Conservation (phyloP, 2,329 filamentous ascomycete species). For the Diaporthe ampelina region DNA sequence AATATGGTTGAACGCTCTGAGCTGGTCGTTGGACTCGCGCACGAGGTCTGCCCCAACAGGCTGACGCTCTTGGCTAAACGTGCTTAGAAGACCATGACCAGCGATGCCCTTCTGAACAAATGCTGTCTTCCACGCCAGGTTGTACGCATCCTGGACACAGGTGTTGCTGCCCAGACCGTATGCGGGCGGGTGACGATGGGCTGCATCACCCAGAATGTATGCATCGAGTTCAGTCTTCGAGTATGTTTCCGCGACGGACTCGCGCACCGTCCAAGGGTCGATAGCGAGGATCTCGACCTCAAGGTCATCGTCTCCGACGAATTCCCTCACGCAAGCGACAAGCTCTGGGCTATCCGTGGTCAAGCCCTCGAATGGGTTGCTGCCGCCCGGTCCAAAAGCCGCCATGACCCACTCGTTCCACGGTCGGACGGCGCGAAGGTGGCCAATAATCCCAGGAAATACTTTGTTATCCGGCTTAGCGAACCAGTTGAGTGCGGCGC, state of each 20-base stretch:
- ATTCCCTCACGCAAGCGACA: constrained; percentile 53
- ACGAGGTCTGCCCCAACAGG: constrained; percentile 58
- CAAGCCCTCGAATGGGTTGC: constrained; percentile 45
- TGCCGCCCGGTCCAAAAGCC: constrained; percentile 33
- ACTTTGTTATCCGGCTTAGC: constrained; percentile 63
- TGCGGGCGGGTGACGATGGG: constrained; percentile 65
- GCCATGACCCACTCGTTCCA: constrained; percentile 70
- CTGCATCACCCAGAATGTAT: constrained; percentile 65
- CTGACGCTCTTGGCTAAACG: constrained; percentile 56
- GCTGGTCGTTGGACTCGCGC: constrained; percentile 45
- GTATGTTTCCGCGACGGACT: constrained; percentile 66
- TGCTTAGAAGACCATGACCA: constrained; percentile 51
- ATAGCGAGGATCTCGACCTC: constrained; percentile 61
- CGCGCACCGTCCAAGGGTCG: constrained; percentile 68
- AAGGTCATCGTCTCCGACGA: constrained; percentile 64
- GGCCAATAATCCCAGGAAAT: constrained; percentile 57
- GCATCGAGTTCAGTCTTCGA: constrained; percentile 52
- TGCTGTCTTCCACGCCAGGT: constrained; percentile 59
- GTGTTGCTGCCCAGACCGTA: constrained; percentile 66
- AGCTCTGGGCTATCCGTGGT: constrained; percentile 6
- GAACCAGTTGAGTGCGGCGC: constrained; percentile 69
- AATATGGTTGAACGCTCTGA: constrained; percentile 52
- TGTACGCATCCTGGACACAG: constrained; percentile 63
- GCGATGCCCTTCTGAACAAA: constrained; percentile 54
- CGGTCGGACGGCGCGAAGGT: constrained; percentile 68